phyloP scores from a whole-genome alignment of 2,329 filamentous ascomycete genomes.

The Lecanicillium sp. region DNA sequence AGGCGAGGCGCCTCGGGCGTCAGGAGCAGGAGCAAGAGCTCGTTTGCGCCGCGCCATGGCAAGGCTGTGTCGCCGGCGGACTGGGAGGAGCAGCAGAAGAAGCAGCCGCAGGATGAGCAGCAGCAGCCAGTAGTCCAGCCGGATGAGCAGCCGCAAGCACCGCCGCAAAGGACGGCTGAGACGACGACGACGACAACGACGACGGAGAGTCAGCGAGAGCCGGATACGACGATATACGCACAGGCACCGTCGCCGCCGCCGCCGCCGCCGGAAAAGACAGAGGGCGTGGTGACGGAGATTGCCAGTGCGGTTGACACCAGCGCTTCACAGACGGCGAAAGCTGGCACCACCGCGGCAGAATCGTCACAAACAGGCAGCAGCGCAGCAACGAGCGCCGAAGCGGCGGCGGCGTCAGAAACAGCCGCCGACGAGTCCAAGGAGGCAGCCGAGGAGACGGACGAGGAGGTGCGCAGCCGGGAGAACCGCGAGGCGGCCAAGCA shows the following conservation, averaged over 20 bases:
- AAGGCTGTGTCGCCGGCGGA: slow-evolving; percentile 51
- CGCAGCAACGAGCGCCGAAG: too few species aligned
- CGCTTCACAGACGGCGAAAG: too few species aligned
- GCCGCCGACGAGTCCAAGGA: not conserved
- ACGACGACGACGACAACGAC: not conserved
- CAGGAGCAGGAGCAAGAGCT: slow-evolving; percentile 25
- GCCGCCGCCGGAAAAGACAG: not conserved
- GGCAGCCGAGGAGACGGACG: slow-evolving; percentile 3
- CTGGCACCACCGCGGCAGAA: too few species aligned
- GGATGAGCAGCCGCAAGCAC: slow-evolving; percentile 13
- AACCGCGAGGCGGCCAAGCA: slow-evolving; percentile 29
- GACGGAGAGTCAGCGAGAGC: slow-evolving; percentile 11
- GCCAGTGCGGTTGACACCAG: too few species aligned
- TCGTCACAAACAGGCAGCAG: too few species aligned
- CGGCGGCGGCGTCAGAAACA: too few species aligned
- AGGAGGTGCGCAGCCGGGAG: slow-evolving; percentile 20
- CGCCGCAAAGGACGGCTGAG: not conserved
- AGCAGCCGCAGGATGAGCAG: slow-evolving; percentile 17
- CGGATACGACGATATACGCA: slow-evolving; percentile 3
- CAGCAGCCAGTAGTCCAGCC: slow-evolving; percentile 7
- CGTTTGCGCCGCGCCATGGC: slow-evolving; percentile 48
- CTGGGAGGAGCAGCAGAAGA: slow-evolving; percentile 13
- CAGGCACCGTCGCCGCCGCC: slow-evolving; percentile 1
- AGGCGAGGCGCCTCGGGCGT: slow-evolving; percentile 21
- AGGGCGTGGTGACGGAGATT: too few species aligned